Evolutionary conservation across 169 alveolate genomes (phyloP), one percentile per base, ranked within the genome.

Genomic region (Plasmodium inui): DNA sequence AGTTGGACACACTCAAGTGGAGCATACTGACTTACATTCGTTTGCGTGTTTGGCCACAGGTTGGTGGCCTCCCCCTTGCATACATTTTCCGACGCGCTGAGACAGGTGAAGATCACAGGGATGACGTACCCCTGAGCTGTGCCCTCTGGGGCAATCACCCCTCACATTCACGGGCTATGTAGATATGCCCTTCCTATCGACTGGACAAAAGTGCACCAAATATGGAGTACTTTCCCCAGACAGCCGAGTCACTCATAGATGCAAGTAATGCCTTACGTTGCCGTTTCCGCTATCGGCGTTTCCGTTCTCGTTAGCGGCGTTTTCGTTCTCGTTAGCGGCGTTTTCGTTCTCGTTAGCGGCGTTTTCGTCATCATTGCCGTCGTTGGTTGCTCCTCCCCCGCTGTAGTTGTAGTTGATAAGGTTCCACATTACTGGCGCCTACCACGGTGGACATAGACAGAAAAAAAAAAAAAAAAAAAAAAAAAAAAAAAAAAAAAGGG

Each of bases 381-480:
- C 32, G 39, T 7, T 50, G 17, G 19, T 44, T 44, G 34, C n/a
- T 0, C 22, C 55, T 80, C 70, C 85, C 55, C 12, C 74, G 41
- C 26, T 6, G 85, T 26, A n/a, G 84, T 84, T 84, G 61, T 84
- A 84, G 39, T 84, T 84, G 55, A 84, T 84, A 2, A 84, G 61
- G 81, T 84, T 74, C 93, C 93, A 84, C 93, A 84, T 84, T 8
- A 8, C 26, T 76, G 55, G 30, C 44, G 22, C 28, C 55, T 76
- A 26, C 28, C 50, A 14, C 50, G 55, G n/a, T 44, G n/a, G 17
- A 44, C 55, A 44, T n/a, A 44, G n/a, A 44, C 55, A 44, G 14
- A 57, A 14, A 57, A 57, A 57, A 57, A 57, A 57, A 17, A 17
- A 17, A 57, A 55, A 55, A 6, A 53, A 53, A 53, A 53, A 53